Base-by-base conservation (phyloP, 768 basidiomycete genomes). In the Psilocybe cyanescens region DNA sequence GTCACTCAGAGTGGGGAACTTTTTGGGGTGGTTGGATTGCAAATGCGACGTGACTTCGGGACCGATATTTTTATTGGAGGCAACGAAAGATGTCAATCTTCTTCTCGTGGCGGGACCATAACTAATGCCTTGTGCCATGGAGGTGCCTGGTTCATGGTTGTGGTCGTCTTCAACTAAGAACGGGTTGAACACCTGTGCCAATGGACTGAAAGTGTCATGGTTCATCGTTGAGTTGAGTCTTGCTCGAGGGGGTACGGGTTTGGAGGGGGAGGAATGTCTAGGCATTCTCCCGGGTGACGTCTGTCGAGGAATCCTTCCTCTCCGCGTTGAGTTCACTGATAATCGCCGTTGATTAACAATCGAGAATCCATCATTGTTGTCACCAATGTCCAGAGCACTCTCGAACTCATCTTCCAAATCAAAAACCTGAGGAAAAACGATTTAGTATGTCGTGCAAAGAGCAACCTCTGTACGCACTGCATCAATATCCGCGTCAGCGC, bases 181-280 rank as follows among this genome's bases (percentile, higher is more conserved):
- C 11, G 91, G 89, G 58, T 88, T 88, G 70, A 84, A 94, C 12
- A 91, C 78, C 69, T 91, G 90, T 1, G 90, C 90, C 3, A 94
- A 79, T 14, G 92, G 91, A 68, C 88, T 89, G 31, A 78, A 76
- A 52, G 73, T 78, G 16, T 81, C 80, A 69, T 74, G 75, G 17
- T 68, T 73, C 51, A 85, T 61, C 4, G 81, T 57, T 2, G 86
- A 84, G 58, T 77, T 76, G 4, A 84, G 57, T 30, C 85, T 80
- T 11, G 70, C 64, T 49, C 84, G 78, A 12, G 41, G 41, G 8
- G 76, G 71, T 53, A 67, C 60, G 61, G 59, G 62, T 51, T 61
- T 73, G 55, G 60, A 62, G 6, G 64, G 65, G 19, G 72, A 66
- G 4, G 66, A 24, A 8, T 64, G 68, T 29, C 60, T 50, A 29